Conservation (phyloP, 2,329 filamentous ascomycete species). For the Botrytis fabae region DNA sequence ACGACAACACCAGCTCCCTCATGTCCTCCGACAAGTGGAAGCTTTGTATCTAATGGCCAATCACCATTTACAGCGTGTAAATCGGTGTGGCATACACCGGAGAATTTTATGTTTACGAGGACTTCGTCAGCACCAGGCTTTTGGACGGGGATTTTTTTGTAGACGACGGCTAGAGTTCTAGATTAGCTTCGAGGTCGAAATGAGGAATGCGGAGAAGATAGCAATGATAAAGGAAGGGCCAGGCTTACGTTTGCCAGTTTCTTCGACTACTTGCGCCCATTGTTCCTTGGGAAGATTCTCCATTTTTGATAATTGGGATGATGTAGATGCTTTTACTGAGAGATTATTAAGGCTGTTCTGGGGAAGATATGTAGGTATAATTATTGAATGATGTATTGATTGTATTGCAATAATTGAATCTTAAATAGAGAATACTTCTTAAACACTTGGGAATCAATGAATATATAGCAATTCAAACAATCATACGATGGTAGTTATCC, state of each 20-base stretch:
- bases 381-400: not conserved
- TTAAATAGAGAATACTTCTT: not conserved
- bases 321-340: not conserved
- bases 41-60: constrained; percentile 81
- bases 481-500: not conserved
- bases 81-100: constrained; percentile 89
- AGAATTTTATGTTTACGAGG: constrained; percentile 87
- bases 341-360: not conserved
- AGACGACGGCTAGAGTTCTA: constrained; percentile 54
- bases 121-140: constrained; percentile 86
- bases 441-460: not conserved
- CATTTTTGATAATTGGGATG: constrained; percentile 30
- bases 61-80: constrained; percentile 81
- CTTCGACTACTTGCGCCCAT: constrained; percentile 88
- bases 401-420: not conserved
- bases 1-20: constrained; percentile 82
- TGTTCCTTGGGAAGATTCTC: constrained; percentile 73
- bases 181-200: not conserved
- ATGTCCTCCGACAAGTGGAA: constrained; percentile 82
- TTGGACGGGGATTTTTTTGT: constrained; percentile 79
- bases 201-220: not conserved
- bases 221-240: not conserved
- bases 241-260: constrained; percentile 68
- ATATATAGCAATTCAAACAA: not conserved
- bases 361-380: not conserved